phyloP scores from a whole-genome alignment of 768 basidiomycete species.

The Hebeloma cylindrosporum region DNA sequence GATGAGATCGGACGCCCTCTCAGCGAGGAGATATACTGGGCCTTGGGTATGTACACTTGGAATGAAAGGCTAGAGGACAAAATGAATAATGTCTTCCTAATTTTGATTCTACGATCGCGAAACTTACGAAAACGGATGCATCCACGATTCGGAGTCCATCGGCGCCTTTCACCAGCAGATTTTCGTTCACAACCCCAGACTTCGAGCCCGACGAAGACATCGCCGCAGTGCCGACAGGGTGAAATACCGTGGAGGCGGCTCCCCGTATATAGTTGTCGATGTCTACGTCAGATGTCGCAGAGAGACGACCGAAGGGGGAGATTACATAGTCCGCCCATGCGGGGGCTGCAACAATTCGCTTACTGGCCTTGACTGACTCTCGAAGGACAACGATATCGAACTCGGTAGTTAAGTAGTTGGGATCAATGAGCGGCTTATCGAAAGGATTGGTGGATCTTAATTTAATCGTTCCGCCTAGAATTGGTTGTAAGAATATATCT shows the following conservation, averaged over 20 bases:
- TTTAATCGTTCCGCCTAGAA: slow-evolving; percentile 33
- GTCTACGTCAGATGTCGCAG: slow-evolving; percentile 20
- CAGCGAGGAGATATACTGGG: slow-evolving; percentile 34
- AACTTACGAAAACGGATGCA: slow-evolving; percentile 36
- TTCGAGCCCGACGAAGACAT: slow-evolving; percentile 30
- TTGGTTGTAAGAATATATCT: background rate
- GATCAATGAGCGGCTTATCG: slow-evolving; percentile 48
- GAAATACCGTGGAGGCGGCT: slow-evolving; percentile 24
- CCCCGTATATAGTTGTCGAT: slow-evolving; percentile 27
- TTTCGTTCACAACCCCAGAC: slow-evolving; percentile 37
- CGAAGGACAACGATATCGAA: slow-evolving; percentile 7
- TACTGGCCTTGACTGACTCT: slow-evolving; percentile 13
- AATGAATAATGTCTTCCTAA: background rate
- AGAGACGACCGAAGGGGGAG: slow-evolving; percentile 16
- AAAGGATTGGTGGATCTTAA: slow-evolving; percentile 47
- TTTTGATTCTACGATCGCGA: background rate
- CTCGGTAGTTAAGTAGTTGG: slow-evolving; percentile 37
- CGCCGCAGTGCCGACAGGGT: slow-evolving; percentile 34
- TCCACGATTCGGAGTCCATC: slow-evolving; percentile 42
- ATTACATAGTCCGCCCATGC: slow-evolving; percentile 30
- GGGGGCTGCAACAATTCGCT: slow-evolving; percentile 4
- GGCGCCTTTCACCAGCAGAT: slow-evolving; percentile 36
- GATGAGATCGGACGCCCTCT: slow-evolving; percentile 32
- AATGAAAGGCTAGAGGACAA: slow-evolving; percentile 23
- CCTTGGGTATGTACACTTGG: slow-evolving; percentile 36